Evolutionary conservation across 2,329 filamentous ascomycete genomes (phyloP), one percentile per base, ranked within the genome.

Genomic region (Fusarium nematophilum): DNA sequence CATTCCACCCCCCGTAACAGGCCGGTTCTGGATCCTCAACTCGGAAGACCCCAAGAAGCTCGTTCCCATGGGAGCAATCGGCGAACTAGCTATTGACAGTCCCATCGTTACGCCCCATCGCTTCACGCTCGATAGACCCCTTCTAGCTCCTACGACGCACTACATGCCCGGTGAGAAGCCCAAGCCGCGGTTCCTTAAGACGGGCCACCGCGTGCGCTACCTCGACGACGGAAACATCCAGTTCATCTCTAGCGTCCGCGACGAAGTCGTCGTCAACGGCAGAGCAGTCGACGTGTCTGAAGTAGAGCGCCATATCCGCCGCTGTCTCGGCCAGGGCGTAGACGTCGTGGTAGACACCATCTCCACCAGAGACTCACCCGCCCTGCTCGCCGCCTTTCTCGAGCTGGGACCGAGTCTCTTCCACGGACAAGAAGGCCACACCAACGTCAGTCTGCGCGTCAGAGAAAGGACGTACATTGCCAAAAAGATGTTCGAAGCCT

Each of bases 51-150:
- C 77, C 25, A 78, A 78, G 57, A 79, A 77, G 27, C 75, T 83
- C 30, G 78, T 83, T 73, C 83, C 83, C 0, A 70, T 84, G 10
- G 85, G 85, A 1, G 78, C 81, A 1, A 73, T 85, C 1, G 84
- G 84, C 1, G 86, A 89, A 65, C 74, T 89, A 3, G 78, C 87
- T 4, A 81, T 89, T 27, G 85, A 88, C 62, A 85, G 85, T 0
- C 72, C 73, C 1, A 48, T 69, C 4, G 50, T 75, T 10, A 75
- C 72, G 0, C 73, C 73, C 3, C 75, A 78, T 55, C 72, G 72
- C 5, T 75, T 78, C 36, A 52, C 70, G 1, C 65, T 69, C 0
- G 74, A 73, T 4, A 60, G 60, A 8, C 61, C 72, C 0, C 57
- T 74, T 2, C 7, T 65, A 11, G 64, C 78, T 43, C 65, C 69